These are phyloP conservation scores for Tuctoria greenei DNA, from an alignment of 176 grass and related monocot genomes.

Conservation along the genomic window DNA sequence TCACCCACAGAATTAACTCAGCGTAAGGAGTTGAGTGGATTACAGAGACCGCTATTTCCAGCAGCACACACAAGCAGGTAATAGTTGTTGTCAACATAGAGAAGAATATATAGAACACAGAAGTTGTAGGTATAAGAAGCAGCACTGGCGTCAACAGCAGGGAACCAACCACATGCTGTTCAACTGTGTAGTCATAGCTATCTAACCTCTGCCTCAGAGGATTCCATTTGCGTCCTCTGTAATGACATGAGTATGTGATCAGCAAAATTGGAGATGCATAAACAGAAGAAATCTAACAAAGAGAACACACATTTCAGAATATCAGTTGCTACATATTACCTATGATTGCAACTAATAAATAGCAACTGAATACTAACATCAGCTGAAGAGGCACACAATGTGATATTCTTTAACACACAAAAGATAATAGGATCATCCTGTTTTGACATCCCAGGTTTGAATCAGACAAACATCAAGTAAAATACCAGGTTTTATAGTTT, in stretches of 20 bases:
- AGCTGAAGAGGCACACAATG: not conserved
- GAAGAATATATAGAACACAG: constrained; percentile 92
- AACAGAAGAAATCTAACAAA: constrained; percentile 17
- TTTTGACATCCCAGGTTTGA: too few relatives aligned
- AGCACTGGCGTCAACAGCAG: constrained; percentile 90
- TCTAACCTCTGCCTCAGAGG: constrained; percentile 84
- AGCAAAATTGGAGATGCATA: constrained; percentile 10
- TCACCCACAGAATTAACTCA: constrained; percentile 64
- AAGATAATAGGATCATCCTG: too few relatives aligned
- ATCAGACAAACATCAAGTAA: not conserved
- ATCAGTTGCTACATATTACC: not conserved
- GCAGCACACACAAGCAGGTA: constrained; percentile 48
- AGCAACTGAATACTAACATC: not conserved
- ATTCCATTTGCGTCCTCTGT: constrained; percentile 92
- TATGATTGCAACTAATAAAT: constrained; percentile 4
- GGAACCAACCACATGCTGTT: constrained; percentile 93
- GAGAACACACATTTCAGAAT: not conserved
- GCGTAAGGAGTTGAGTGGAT: constrained; percentile 72
- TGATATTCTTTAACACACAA: too few relatives aligned
- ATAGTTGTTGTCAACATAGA: constrained; percentile 73
- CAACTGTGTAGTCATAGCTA: constrained; percentile 84
- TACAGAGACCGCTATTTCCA: constrained; percentile 65
- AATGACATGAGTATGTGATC: constrained; percentile 35
- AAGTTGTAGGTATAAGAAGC: constrained; percentile 79
- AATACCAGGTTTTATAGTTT: not conserved